Base-by-base conservation (phyloP, 2,329 filamentous ascomycete species). In the Trichophaea hybrida region DNA sequence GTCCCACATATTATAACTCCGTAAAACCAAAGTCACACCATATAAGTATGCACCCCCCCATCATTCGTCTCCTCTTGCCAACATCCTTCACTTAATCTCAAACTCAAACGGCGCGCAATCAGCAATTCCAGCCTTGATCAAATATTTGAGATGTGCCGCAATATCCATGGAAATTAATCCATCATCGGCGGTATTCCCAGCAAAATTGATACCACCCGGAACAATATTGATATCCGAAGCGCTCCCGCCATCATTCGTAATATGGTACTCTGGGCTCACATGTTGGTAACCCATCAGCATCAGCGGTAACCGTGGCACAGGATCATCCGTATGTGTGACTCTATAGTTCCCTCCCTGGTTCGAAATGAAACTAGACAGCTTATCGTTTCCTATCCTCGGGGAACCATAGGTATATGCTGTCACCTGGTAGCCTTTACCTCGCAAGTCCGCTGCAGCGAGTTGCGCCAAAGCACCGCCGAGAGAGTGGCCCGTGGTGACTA, bases 241-340 rank as follows among this genome's bases (percentile, higher is more conserved):
- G 4, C 57, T 31, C 31, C 60, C 60, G 17, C 54, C 44, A 37
- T 40, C 48, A n/a, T 61, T 24, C 24, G 55, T 46, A 17, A 66
- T 63, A 44, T 64, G 61, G 72, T 82, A 86, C 74, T 88, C 85
- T 1, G 84, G 83, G 13, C 75, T 79, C n/a, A 80, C 78, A 70
- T 88, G 85, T 43, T 77, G 73, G 73, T 81, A 88, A 37, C 78
- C 78, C 55, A 84, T 70, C 50, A 78, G 56, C 59, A 80, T 71
- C 8, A 82, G 79, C 1, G 85, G 84, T 40, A 89, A 75, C 48
- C 81, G 78, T 0, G 85, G 82, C 1, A 88, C 79, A 0, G 83
- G 81, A 69, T 89, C 86, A 66, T 65, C 58, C 51, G 71, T 72
- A 71, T 64, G 60, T 6, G 64, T 65, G 43, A 65, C 52, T 5